Percentiles rank a stretch among this genome's conserved stretches.
These are phyloP conservation scores for Leishmania guyanensis DNA, from an alignment of 208 protist genomes.

Conservation along the genomic window DNA sequence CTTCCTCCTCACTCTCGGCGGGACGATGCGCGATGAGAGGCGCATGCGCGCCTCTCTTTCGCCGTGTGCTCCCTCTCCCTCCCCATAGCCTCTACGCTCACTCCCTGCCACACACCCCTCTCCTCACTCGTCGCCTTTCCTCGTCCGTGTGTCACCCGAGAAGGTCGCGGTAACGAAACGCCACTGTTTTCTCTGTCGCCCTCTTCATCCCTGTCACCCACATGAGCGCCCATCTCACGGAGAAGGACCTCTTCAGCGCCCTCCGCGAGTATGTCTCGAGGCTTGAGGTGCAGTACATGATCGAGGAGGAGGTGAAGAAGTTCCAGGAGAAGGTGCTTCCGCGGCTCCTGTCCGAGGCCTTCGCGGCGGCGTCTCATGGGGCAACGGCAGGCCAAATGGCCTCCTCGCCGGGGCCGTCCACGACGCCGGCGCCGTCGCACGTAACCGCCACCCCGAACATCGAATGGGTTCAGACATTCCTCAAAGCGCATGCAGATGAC, in stretches of 20 bases:
- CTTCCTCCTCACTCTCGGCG: neutral
- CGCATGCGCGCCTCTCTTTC: neutral
- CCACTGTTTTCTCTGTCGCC: neutral
- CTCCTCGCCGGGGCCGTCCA: conserved; percentile 1
- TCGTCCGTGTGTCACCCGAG: neutral
- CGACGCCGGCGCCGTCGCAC: neutral
- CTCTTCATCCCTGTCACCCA: neutral
- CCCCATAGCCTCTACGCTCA: neutral
- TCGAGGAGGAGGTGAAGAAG: conserved; percentile 49
- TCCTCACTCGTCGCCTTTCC: neutral
- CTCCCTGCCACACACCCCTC: neutral
- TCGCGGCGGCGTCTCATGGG: neutral
- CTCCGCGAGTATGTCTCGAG: conserved; percentile 50
- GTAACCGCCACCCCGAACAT: neutral
- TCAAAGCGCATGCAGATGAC: conserved; percentile 36
- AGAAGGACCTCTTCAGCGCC: conserved; percentile 41
- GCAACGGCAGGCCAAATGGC: neutral
- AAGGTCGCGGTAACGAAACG: neutral
- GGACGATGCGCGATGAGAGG: neutral
- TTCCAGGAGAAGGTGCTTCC: conserved; percentile 35
- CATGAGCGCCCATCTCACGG: conserved; percentile 22
- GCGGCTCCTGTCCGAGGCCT: conserved; percentile 9
- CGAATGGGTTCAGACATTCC: conserved; percentile 40
- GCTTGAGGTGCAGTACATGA: conserved; percentile 67
- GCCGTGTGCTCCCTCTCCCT: neutral